phyloP scores from a whole-genome alignment of 1,284 basidiomycete species.

The Ganoderma resinaceum region DNA sequence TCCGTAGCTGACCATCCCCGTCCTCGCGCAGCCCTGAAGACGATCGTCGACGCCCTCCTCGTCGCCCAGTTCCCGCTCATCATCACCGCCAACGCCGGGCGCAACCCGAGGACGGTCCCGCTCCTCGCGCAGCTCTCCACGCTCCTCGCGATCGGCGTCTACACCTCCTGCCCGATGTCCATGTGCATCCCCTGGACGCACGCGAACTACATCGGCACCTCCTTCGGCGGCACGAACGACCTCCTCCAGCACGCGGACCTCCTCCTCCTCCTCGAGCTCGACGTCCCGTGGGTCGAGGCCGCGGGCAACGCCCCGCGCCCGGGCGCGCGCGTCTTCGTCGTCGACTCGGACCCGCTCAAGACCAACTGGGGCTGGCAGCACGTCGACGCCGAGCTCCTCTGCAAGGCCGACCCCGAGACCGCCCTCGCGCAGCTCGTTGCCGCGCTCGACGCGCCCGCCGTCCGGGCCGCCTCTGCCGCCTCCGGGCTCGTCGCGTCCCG shows the following conservation, averaged over 20 bases:
- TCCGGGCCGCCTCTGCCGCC: slow-evolving; percentile 9
- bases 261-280: slow-evolving; percentile 67
- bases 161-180: slow-evolving; percentile 55
- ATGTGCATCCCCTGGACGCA: slow-evolving; percentile 67
- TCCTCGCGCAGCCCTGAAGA: slow-evolving; percentile 49
- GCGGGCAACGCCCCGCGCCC: slow-evolving; percentile 49
- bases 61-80: slow-evolving; percentile 64
- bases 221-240: slow-evolving; percentile 52
- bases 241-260: slow-evolving; percentile 64
- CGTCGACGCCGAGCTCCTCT: slow-evolving; percentile 62
- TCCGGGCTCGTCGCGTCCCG: slow-evolving; percentile 9
- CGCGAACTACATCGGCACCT: slow-evolving; percentile 57
- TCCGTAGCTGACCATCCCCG: background rate
- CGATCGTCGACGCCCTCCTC: slow-evolving; percentile 57
- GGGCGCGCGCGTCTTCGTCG: slow-evolving; percentile 59
- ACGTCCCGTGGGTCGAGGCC: slow-evolving; percentile 70
- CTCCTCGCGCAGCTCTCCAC: slow-evolving; percentile 57
- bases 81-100: slow-evolving; percentile 67
- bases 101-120: slow-evolving; percentile 57
- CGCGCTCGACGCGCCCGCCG: slow-evolving; percentile 27
- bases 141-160: slow-evolving; percentile 61
- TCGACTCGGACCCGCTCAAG: slow-evolving; percentile 72
- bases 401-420: slow-evolving; percentile 59
- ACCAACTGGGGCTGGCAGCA: slow-evolving; percentile 59
- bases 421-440: slow-evolving; percentile 58